Percentiles rank a stretch among this genome's conserved stretches.
phyloP scores from a whole-genome alignment of 768 basidiomycete species.

The Xerocomellus dryophilus region DNA sequence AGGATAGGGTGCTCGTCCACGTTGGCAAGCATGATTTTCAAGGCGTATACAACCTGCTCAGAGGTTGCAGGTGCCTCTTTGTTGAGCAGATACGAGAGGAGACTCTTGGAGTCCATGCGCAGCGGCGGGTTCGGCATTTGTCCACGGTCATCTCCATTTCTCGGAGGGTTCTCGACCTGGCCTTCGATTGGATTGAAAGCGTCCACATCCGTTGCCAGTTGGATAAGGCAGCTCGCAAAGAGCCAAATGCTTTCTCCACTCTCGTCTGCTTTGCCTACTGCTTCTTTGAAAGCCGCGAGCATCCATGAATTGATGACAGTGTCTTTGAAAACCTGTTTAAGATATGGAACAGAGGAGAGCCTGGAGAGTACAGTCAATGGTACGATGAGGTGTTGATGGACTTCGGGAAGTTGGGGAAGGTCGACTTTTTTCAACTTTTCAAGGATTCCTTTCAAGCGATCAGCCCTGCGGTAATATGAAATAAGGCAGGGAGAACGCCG shows the following conservation, averaged over 20 bases:
- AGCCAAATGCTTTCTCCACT: neutral
- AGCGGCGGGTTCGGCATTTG: neutral
- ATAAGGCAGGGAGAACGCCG: neutral
- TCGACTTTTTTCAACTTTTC: neutral
- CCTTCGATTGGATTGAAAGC: neutral
- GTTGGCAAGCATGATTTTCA: constrained; percentile 2
- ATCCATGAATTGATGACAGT: neutral
- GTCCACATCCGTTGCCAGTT: neutral
- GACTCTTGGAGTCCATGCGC: neutral
- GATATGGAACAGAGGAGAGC: neutral
- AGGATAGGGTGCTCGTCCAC: neutral
- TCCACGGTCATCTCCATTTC: neutral
- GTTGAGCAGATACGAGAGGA: constrained; percentile 1
- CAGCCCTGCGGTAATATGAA: neutral
- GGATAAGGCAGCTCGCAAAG: neutral
- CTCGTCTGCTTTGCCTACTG: neutral
- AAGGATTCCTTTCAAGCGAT: neutral
- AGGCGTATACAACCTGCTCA: neutral
- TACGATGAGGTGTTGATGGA: neutral
- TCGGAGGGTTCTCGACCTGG: neutral
- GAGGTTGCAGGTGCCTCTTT: neutral
- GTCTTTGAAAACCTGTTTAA: neutral
- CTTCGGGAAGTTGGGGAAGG: neutral
- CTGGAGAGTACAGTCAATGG: constrained; percentile 1
- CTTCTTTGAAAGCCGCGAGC: neutral